Base-by-base conservation (phyloP, 208 protist species). In the Naegleria lovaniensis region DNA sequence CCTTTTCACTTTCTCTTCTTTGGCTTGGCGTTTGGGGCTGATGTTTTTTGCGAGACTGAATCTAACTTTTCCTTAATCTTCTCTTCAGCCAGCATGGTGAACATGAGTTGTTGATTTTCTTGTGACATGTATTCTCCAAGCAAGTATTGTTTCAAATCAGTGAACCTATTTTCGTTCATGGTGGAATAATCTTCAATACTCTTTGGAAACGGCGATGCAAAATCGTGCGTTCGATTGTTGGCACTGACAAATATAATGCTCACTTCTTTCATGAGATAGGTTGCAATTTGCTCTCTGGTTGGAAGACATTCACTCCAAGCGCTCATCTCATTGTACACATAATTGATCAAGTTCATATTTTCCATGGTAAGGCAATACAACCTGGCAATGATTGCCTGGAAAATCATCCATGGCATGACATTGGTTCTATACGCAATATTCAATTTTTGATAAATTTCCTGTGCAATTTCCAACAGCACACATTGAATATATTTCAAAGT, bases 371-470 rank as follows among this genome's bases (percentile, higher is more conserved):
- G 11, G 22, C 55, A 29, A 13, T 67, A 67, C 22, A 67, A 67
- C 22, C 55, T 67, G 13, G 55, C 55, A 4, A 13, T 67, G 11
- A 67, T 67, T 67, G 55, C 11, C 22, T 22, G 19, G 55, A 67
- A 67, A 29, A 67, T 67, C 55, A 67, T 67, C 55, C 55, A 67
- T 29, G 55, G 55, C 55, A 67, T 67, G 11, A 67, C 55, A 67
- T 1, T 22, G 3, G 55, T 29, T 67, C 55, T 67, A 29, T 22
- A 67, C 3, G 55, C 55, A 4, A 67, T 67, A 19, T 67, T 67
- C 55, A 67, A 67, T 67, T 67, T 67, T 67, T 67, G 55, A 67
- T 67, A 67, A 67, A 67, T 67, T 67, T 67, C 55, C 19, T 67
- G 55, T 29, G 55, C 13, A 29, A 67, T 67, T 19, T 67, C 55